A percentile compares a stretch with the other conserved stretches of the same genome.
phyloP scores from a whole-genome alignment of 2,329 filamentous ascomycete species.

The Microdochium trichocladiopsis region DNA sequence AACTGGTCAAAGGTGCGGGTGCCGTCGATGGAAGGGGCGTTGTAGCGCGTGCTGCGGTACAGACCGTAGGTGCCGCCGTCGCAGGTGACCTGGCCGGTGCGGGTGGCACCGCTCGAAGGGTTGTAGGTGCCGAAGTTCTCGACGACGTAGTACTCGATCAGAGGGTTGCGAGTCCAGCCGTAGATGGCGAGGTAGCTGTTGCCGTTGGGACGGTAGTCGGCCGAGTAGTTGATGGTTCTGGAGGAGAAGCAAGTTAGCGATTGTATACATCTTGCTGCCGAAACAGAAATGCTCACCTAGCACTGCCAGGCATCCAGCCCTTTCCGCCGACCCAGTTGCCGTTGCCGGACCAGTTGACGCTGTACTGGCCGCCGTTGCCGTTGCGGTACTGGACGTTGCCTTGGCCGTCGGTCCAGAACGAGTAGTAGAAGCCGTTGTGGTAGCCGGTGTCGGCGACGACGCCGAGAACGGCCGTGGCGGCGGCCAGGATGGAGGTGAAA shows the following conservation, averaged over 20 bases:
- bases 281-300: conserved; percentile 6
- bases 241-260: conserved; percentile 20
- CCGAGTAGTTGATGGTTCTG: conserved; percentile 42
- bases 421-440: conserved; percentile 53
- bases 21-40: conserved; percentile 35
- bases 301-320: conserved; percentile 32
- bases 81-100: conserved; percentile 19
- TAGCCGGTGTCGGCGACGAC: conserved; percentile 36
- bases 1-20: conserved; percentile 42
- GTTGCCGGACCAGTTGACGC: conserved; percentile 38
- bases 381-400: conserved; percentile 47
- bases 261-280: too few species aligned
- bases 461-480: conserved; percentile 21
- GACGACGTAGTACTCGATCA: conserved; percentile 31
- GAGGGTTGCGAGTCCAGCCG: conserved; percentile 27
- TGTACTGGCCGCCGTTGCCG: conserved; percentile 40
- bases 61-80: conserved; percentile 26
- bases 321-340: conserved; percentile 43
- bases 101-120: conserved; percentile 18
- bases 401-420: conserved; percentile 51
- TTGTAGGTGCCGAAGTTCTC: conserved; percentile 26
- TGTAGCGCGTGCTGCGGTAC: conserved; percentile 26
- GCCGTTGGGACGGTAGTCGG: conserved; percentile 35
- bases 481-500: conserved; percentile 29
- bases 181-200: conserved; percentile 40